Evolutionary conservation across 2,329 filamentous ascomycete genomes (phyloP), one percentile per base, ranked within the genome.

Genomic region (Hortaea werneckii): DNA sequence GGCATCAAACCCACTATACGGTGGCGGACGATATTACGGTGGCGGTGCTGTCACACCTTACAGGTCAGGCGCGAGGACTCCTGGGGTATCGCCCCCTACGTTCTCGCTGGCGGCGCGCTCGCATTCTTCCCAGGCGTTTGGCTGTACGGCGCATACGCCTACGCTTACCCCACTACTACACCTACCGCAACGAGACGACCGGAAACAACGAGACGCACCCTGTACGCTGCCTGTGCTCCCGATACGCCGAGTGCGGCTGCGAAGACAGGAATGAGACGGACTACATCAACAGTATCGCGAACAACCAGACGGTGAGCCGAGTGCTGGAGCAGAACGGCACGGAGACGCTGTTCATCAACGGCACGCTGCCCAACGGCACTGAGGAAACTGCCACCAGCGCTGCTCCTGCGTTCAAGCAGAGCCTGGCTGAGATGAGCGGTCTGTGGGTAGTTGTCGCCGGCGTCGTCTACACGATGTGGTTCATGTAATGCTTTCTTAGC

Each of bases 1-100:
- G 50, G 50, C 45, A 20, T 47, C 32, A 26, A 40, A 20, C 29
- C 54, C 39, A 10, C 40, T 12, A n/a, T 86, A 75, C 56, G 82
- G 78, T 39, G 78, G 79, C 34, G 80, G 82, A 6, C 56, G 60
- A 43, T 85, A 75, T 63, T 88, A 87, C 58, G 75, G 76, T 34
- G 83, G 83, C 41, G 85, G 85, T 41, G 74, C 79, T 0, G 49
- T 67, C 2, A 59, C 61, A 0, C 83, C 85, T 1, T 90, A 85
- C 65, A 82, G 82, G 5, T n/a, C 35, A 0, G 51, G 58, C 26
- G 37, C 41, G 12, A 48, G 46, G 9, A 71, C 72, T 1, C 73
- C 71, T 1, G 63, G 70, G 72, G 74, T 3, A 73, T 83, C 34
- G 62, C 78, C 28, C 65, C 69, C 0, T 71, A 78, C 11, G 63